Conservation (phyloP, 2,329 filamentous ascomycete genomes). For the Ascochyta viciae-villosae region DNA sequence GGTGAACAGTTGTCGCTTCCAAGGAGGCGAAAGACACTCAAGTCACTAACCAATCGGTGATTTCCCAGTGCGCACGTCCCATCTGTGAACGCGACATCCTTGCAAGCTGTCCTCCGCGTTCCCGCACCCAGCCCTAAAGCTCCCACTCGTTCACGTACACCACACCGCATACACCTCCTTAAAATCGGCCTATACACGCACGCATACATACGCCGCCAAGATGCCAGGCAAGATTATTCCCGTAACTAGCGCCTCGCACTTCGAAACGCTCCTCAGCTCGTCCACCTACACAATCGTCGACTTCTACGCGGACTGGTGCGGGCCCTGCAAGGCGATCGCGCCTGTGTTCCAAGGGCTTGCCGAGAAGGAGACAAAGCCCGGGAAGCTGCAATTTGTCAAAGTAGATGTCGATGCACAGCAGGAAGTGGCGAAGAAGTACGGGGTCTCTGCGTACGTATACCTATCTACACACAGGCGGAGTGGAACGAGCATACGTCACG, state of each 20-base stretch:
- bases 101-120: slow-evolving; percentile 30
- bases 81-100: slow-evolving; percentile 16
- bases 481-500: background rate
- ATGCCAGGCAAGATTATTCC: slow-evolving; percentile 44
- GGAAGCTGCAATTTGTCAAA: slow-evolving; percentile 60
- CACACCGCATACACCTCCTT: background rate
- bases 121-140: background rate
- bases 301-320: slow-evolving; percentile 65
- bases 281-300: slow-evolving; percentile 56
- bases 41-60: slow-evolving; percentile 17
- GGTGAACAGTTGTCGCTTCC: background rate
- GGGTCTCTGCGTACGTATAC: slow-evolving; percentile 55
- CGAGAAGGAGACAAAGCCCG: slow-evolving; percentile 56
- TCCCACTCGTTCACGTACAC: background rate
- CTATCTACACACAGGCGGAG: background rate
- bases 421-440: slow-evolving; percentile 58
- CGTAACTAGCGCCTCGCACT: slow-evolving; percentile 45
- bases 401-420: slow-evolving; percentile 62
- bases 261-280: slow-evolving; percentile 43
- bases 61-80: slow-evolving; percentile 1
- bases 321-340: slow-evolving; percentile 63
- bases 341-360: slow-evolving; percentile 60
- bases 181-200: background rate
- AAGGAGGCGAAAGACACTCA: background rate
- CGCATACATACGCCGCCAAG: slow-evolving; percentile 1